phyloP scores from a whole-genome alignment of 805 yeast genomes.

The Saccharomycopsis schoenii region DNA sequence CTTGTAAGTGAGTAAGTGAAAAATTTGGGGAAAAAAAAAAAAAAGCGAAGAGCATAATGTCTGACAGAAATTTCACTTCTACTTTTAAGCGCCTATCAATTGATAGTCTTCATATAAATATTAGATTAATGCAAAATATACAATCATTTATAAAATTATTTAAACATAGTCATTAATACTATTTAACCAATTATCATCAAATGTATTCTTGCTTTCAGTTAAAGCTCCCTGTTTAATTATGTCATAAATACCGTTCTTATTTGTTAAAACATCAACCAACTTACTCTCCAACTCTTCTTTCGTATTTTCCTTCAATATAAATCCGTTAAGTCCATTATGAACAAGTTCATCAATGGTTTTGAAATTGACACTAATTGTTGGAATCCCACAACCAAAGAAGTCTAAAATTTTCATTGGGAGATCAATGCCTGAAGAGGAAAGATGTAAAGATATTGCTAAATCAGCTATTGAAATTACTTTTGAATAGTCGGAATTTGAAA shows the following conservation, averaged over 20 bases:
- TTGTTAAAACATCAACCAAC: constrained; percentile 27
- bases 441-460: constrained; percentile 81
- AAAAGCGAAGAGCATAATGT: background rate
- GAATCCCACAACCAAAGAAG: constrained; percentile 92
- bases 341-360: constrained; percentile 76
- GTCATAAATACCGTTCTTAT: constrained; percentile 25
- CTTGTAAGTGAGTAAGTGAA: background rate
- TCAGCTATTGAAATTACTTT: constrained; percentile 66
- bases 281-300: constrained; percentile 37
- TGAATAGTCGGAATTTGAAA: constrained; percentile 72
- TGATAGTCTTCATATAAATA: background rate
- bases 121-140: background rate
- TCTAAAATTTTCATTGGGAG: constrained; percentile 96
- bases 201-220: constrained; percentile 53
- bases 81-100: background rate
- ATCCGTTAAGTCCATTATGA: constrained; percentile 58
- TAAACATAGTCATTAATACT: background rate
- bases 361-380: constrained; percentile 72
- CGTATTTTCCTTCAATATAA: constrained; percentile 33
- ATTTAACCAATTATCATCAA: constrained; percentile 70
- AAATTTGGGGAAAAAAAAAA: background rate
- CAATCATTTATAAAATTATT: background rate
- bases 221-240: constrained; percentile 59
- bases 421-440: constrained; percentile 87
- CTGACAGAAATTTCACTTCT: background rate